Conservation (phyloP, 768 basidiomycete species). For the Glaciozyma antarctica region DNA sequence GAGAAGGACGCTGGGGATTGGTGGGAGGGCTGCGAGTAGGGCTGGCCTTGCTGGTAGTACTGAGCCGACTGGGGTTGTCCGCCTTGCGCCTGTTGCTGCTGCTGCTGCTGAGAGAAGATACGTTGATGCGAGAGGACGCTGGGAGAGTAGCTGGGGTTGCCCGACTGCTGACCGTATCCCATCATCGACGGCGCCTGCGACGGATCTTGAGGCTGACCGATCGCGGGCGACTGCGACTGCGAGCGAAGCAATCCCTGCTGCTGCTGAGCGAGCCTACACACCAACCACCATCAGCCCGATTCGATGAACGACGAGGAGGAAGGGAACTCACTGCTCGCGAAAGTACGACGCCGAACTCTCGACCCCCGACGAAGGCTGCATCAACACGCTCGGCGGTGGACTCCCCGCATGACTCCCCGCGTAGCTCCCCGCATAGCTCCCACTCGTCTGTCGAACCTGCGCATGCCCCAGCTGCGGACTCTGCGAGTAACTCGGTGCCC, state of each 20-base stretch:
- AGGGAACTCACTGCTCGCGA: constrained; percentile 18
- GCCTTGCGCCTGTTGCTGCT: too few species aligned
- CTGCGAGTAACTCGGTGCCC: neutral
- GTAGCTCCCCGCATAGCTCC: neutral
- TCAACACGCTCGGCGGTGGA: constrained; percentile 8
- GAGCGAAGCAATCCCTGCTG: constrained; percentile 18
- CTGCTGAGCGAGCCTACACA: constrained; percentile 18
- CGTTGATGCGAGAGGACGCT: neutral
- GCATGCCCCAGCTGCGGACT: constrained; percentile 18
- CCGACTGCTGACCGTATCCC: neutral
- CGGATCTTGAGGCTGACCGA: neutral
- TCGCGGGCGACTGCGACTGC: neutral
- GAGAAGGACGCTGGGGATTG: constrained; percentile 1
- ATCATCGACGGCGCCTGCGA: neutral
- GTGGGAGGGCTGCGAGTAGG: neutral
- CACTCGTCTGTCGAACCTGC: constrained; percentile 4
- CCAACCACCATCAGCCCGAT: too few species aligned
- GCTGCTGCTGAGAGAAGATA: neutral
- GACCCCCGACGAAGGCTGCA: neutral
- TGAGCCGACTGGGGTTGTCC: neutral
- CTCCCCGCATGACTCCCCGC: constrained; percentile 18
- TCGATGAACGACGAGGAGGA: neutral
- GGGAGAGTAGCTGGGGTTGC: neutral
- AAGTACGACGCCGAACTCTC: constrained; percentile 16
- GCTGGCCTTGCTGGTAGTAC: neutral